Evolutionary conservation across 352 stramenopile genomes (phyloP).

Genomic region (Phytophthora rubi): DNA sequence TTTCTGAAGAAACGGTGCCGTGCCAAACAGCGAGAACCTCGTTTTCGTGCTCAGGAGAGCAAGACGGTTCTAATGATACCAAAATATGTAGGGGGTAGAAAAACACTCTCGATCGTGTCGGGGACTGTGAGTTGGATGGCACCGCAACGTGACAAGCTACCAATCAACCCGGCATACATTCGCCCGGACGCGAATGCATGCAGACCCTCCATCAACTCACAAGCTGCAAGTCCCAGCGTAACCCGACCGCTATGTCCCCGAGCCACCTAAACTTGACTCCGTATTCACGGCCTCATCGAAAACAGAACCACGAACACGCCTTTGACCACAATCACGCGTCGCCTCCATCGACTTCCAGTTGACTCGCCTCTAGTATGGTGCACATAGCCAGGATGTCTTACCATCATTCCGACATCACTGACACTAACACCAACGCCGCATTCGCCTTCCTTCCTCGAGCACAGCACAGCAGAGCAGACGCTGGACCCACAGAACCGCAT

Average conservation of each 20-base stretch:
- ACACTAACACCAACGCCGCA: neutral
- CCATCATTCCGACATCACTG: neutral
- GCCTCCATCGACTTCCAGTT: neutral
- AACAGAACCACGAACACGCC: neutral
- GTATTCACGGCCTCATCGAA: neutral
- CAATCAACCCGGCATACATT: neutral
- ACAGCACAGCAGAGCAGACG: neutral
- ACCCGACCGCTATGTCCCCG: neutral
- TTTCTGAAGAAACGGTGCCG: no score
- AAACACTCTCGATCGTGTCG: no score
- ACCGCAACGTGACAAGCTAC: neutral
- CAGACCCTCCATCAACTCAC: neutral
- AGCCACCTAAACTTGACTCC: no score
- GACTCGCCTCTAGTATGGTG: neutral
- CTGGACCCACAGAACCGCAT: neutral
- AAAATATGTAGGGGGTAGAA: no score
- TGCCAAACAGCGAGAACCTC: no score
- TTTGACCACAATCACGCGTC: neutral
- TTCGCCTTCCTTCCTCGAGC: conserved; percentile 2
- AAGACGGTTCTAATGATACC: no score
- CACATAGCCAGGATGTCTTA: neutral
- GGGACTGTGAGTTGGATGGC: no score
- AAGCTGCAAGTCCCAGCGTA: neutral
- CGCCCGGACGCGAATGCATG: neutral
- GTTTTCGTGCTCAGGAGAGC: no score